phyloP scores from a whole-genome alignment of 108 stramenopile species.

The Aurantiochytrium sp. region DNA sequence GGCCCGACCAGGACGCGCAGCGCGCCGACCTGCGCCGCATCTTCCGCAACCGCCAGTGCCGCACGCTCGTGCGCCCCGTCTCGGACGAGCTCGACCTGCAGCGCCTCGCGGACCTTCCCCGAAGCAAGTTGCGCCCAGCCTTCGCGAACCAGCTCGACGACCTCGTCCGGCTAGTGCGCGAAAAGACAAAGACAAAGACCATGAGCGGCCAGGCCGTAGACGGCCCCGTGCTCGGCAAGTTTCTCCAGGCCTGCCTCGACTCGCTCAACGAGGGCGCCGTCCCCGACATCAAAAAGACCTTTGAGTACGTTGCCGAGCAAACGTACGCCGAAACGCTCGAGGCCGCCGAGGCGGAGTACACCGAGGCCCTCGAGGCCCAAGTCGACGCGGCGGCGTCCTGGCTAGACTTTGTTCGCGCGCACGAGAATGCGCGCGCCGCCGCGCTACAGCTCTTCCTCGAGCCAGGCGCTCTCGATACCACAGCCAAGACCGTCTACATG shows the following conservation, averaged over 20 bases:
- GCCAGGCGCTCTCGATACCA: neutral
- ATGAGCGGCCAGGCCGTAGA: constrained; percentile 16
- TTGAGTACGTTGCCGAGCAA: constrained; percentile 34
- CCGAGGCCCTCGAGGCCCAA: neutral
- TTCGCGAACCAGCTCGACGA: constrained; percentile 25
- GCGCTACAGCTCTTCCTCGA: neutral
- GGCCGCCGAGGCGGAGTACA: neutral
- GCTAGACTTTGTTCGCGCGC: neutral
- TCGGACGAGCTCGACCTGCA: constrained; percentile 22
- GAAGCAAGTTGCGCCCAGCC: constrained; percentile 21
- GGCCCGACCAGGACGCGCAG: neutral
- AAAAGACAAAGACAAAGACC: neutral
- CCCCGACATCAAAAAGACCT: constrained; percentile 39
- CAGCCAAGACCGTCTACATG: neutral
- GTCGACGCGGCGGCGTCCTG: neutral
- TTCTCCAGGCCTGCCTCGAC: constrained; percentile 24
- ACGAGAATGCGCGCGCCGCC: neutral
- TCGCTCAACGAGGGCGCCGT: constrained; percentile 29
- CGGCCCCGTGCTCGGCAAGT: constrained; percentile 36
- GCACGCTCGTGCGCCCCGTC: constrained; percentile 38
- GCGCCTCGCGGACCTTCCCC: neutral
- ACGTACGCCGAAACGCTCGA: neutral
- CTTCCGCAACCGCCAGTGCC: constrained; percentile 38
- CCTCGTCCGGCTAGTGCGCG: neutral
- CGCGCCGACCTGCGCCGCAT: neutral